Percentiles rank a stretch among this genome's conserved stretches.
phyloP scores from a whole-genome alignment of 1,139 yeast species.

The Suhomyces taliae region DNA sequence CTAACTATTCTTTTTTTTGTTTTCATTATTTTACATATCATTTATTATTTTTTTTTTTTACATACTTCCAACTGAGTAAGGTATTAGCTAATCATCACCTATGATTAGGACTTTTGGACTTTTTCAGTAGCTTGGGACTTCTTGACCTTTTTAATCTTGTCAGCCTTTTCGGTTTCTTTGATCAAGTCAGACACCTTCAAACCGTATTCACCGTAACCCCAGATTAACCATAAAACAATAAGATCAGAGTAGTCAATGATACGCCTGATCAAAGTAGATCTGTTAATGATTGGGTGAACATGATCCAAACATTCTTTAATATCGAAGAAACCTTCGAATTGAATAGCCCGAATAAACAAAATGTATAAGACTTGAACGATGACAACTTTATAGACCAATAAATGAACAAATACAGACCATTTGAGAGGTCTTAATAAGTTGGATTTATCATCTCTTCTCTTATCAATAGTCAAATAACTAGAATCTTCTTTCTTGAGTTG shows the following conservation, averaged over 20 bases:
- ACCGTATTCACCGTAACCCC: slow-evolving; percentile 11
- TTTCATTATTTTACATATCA: too few relatives aligned
- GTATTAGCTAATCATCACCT: neutral
- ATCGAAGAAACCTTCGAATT: slow-evolving; percentile 14
- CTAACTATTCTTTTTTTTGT: too few relatives aligned
- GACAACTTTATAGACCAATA: slow-evolving; percentile 11
- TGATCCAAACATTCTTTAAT: slow-evolving; percentile 13
- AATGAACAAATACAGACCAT: slow-evolving; percentile 12
- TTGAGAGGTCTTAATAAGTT: slow-evolving; percentile 9
- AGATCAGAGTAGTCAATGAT: slow-evolving; percentile 10
- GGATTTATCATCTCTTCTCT: slow-evolving; percentile 9
- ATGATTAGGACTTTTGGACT: neutral
- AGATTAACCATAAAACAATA: slow-evolving; percentile 14
- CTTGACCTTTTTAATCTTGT: neutral
- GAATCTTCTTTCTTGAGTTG: slow-evolving; percentile 4
- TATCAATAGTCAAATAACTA: slow-evolving; percentile 5
- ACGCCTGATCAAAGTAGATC: slow-evolving; percentile 1
- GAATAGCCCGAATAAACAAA: slow-evolving; percentile 6
- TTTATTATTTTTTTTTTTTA: too few relatives aligned
- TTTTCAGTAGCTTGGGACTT: neutral
- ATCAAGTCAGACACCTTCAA: slow-evolving; percentile 2
- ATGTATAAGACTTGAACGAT: slow-evolving; percentile 8
- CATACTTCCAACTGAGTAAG: too few relatives aligned
- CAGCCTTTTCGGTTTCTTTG: neutral
- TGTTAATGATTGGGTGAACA: slow-evolving; percentile 6